Base-by-base conservation (phyloP, 306 rosid genomes). In the Glycine tomentella region DNA sequence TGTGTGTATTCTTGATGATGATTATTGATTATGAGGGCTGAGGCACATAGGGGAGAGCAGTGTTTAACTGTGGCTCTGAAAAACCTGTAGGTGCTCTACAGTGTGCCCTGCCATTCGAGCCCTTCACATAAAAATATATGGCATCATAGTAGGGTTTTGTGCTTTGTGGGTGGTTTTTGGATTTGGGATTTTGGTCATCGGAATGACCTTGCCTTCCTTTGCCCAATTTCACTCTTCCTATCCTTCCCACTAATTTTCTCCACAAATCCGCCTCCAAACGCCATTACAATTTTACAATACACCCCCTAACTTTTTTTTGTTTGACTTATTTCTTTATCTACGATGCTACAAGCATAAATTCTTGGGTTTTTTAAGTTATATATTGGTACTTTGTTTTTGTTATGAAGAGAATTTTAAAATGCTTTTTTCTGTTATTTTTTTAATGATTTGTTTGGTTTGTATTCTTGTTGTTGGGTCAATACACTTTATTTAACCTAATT, bases 71-170 rank as follows among this genome's bases (percentile, higher is more conserved):
- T 91, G 90, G 93, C 95, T 90, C 97, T 90, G 92, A 88, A 90
- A 81, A 46, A 78, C 91, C 81, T 83, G 92, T 89, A 87, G 98
- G 98, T 93, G 0, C 67, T 93, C 97, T 90, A 86, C 87, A 69
- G 91, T 90, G 67, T 86, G 91, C 97, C 98, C 95, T 87, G 95
- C 90, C 49, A 33, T 72, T 87, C 38, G 12, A 67, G 89, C 92
- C 97, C 92, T 80, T 17, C 2, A 90, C 81, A 89, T 67, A 0
- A 90, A 90, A 76, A 76, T 46, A 52, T 17, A 90, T 90, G 97
- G 97, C 91, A 57, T 89, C 98, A 90, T 94, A 94, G 97, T 94
- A 94, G 95, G 95, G 80, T 86, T 89, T 69, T 84, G 94, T 94
- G 97, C 92, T 69, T 71, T 63, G 79, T 81, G 85, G 76, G 8